Percentiles rank a stretch among this genome's conserved stretches.
Conservation (phyloP, 306 rosid species). For the Phaseolus lunatus region DNA sequence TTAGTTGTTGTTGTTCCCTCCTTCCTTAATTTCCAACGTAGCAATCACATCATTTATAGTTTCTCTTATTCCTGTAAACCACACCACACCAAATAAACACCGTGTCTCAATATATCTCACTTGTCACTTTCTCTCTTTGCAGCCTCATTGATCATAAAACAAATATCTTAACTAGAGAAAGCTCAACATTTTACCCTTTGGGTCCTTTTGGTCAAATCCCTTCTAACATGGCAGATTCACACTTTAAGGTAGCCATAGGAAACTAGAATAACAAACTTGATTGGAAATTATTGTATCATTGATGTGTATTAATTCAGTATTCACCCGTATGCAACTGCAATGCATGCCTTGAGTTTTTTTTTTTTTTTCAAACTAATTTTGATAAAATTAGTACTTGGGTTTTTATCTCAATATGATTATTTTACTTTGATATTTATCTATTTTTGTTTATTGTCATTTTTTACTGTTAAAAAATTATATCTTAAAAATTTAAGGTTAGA, state of each 20-base stretch:
- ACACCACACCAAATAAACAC: not conserved
- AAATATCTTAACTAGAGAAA: conserved; percentile 30
- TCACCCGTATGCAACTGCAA: no score
- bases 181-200: not conserved
- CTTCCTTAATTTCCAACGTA: not conserved
- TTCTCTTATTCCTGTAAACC: not conserved
- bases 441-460: no score
- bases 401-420: no score
- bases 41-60: conserved; percentile 38
- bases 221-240: not conserved
- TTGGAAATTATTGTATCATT: not conserved
- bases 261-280: not conserved
- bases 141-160: not conserved
- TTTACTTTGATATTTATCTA: no score
- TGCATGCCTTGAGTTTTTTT: no score
- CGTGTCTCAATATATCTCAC: conserved; percentile 25
- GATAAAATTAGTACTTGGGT: no score
- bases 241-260: not conserved
- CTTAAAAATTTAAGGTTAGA: no score
- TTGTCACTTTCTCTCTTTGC: conserved; percentile 38
- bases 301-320: no score
- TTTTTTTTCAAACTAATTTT: no score
- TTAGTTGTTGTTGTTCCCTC: conserved; percentile 20
- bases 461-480: no score
- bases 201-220: not conserved